Conservation (phyloP, 2,329 filamentous ascomycete species). For the Colletotrichum spaethianum region DNA sequence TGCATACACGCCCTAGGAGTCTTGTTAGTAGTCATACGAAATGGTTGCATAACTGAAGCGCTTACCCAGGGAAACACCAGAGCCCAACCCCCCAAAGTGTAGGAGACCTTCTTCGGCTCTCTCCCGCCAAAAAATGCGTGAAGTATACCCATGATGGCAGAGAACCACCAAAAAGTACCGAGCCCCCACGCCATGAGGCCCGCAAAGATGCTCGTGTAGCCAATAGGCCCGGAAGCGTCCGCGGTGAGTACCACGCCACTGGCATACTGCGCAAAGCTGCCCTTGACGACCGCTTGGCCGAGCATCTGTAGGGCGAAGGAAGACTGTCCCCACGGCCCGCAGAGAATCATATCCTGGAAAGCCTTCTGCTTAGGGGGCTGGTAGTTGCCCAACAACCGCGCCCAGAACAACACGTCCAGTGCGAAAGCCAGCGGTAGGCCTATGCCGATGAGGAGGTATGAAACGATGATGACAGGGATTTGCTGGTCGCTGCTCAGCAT, state of each 20-base stretch:
- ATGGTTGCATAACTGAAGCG: neutral
- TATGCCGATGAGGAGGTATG: conserved; percentile 55
- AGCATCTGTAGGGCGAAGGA: conserved; percentile 56
- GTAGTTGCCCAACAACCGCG: conserved; percentile 46
- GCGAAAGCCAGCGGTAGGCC: conserved; percentile 51
- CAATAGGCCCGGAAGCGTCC: conserved; percentile 50
- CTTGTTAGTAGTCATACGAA: neutral
- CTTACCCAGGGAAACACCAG: conserved; percentile 57
- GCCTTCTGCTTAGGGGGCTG: conserved; percentile 43
- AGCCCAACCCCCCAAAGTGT: conserved; percentile 52
- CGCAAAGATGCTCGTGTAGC: conserved; percentile 51
- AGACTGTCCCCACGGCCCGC: conserved; percentile 56
- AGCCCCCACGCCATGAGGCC: conserved; percentile 57
- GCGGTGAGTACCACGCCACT: conserved; percentile 50
- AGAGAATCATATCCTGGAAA: conserved; percentile 57
- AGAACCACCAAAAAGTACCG: conserved; percentile 58
- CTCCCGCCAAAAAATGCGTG: conserved; percentile 41
- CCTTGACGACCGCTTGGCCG: conserved; percentile 49
- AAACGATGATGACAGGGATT: conserved; percentile 56
- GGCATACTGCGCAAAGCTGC: conserved; percentile 50
- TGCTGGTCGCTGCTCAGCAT: conserved; percentile 47
- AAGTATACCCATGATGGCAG: conserved; percentile 53
- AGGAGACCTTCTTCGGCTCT: conserved; percentile 45
- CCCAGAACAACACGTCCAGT: conserved; percentile 52
- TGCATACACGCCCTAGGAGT: conserved; percentile 54